A percentile compares a stretch with the other conserved stretches of the same genome.
phyloP scores from a whole-genome alignment of 805 yeast species.

The Komagataella pseudopastoris region DNA sequence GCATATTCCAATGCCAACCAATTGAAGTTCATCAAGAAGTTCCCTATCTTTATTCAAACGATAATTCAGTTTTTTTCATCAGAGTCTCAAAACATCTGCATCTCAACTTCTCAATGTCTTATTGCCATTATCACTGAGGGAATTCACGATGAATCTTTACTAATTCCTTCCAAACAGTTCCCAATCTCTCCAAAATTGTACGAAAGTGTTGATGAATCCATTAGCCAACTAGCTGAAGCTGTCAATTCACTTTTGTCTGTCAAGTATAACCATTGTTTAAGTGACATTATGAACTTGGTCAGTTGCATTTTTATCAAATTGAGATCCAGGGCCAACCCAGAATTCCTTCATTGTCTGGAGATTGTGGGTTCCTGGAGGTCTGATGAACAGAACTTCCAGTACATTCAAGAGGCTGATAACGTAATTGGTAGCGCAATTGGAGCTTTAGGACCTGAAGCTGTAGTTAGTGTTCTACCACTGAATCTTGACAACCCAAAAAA shows the following conservation, averaged over 20 bases:
- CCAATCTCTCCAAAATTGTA: conserved; percentile 32
- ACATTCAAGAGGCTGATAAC: conserved; percentile 63
- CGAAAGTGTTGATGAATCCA: conserved; percentile 41
- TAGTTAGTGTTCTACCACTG: conserved; percentile 63
- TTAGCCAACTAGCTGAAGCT: conserved; percentile 37
- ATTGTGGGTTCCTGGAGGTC: conserved; percentile 81
- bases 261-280: conserved; percentile 63
- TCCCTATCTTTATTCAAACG: conserved; percentile 42
- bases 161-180: conserved; percentile 26
- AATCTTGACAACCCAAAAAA: conserved; percentile 49
- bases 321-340: conserved; percentile 56
- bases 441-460: conserved; percentile 77
- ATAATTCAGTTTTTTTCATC: conserved; percentile 57
- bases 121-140: conserved; percentile 64
- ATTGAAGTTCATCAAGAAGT: conserved; percentile 33
- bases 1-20: conserved; percentile 39
- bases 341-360: conserved; percentile 49
- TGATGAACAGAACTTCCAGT: conserved; percentile 54
- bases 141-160: conserved; percentile 44
- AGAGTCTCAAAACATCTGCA: conserved; percentile 46
- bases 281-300: conserved; percentile 58
- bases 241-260: conserved; percentile 48
- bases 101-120: conserved; percentile 77
- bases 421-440: conserved; percentile 71
- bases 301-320: conserved; percentile 50